phyloP scores from a whole-genome alignment of 768 basidiomycete genomes.

The Candolleomyces aberdarensis region DNA sequence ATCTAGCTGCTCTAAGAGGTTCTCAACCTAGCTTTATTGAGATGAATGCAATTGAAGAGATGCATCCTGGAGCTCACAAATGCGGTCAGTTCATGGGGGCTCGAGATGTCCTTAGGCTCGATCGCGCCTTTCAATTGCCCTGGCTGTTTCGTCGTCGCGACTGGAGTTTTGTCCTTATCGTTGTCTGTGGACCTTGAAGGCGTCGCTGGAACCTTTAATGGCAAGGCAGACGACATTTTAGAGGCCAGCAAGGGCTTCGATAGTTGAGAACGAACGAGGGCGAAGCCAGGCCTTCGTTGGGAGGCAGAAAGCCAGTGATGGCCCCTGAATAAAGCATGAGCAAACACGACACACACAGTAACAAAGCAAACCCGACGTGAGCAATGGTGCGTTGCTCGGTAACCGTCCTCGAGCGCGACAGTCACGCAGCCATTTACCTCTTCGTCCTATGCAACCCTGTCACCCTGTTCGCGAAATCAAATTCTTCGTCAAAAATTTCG shows the following conservation, averaged over 20 bases:
- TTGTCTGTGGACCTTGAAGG: conserved; percentile 43
- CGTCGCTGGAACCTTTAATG: conserved; percentile 62
- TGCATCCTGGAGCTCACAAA: conserved; percentile 59
- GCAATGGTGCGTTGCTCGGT: too few relatives aligned
- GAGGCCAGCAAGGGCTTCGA: conserved; percentile 6
- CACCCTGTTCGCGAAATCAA: too few relatives aligned
- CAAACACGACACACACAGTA: not conserved
- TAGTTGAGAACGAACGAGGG: not conserved
- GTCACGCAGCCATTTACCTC: too few relatives aligned
- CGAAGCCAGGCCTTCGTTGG: not conserved
- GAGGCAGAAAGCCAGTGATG: not conserved
- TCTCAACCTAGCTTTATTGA: conserved; percentile 65
- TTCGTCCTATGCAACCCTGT: too few relatives aligned
- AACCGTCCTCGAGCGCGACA: too few relatives aligned
- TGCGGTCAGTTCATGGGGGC: conserved; percentile 91
- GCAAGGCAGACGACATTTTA: conserved; percentile 55
- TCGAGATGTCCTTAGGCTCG: conserved; percentile 69
- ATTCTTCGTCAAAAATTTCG: too few relatives aligned
- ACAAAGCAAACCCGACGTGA: too few relatives aligned
- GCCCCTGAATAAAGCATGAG: not conserved
- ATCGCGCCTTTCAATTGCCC: conserved; percentile 37
- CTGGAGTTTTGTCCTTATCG: conserved; percentile 54
- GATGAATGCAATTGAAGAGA: not conserved
- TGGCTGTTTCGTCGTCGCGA: conserved; percentile 39
- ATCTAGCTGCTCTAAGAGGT: conserved; percentile 84